phyloP scores from a whole-genome alignment of 1,284 basidiomycete species.

The Boletus mariae region DNA sequence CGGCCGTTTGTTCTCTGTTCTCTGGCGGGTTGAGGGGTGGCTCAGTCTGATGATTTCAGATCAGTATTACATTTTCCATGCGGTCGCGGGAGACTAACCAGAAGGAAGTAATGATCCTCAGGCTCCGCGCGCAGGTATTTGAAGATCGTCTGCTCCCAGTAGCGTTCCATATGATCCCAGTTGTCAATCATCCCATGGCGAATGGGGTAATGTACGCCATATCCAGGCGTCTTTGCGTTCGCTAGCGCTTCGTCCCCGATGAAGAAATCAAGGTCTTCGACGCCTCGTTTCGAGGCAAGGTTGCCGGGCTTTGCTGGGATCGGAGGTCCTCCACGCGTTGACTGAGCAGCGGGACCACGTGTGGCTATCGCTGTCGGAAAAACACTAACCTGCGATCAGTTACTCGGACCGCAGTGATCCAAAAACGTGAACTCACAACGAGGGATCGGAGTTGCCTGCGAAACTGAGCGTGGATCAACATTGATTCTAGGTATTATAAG shows the following conservation, averaged over 20 bases:
- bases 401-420: constrained; percentile 1
- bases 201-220: constrained; percentile 96
- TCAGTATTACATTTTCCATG: constrained; percentile 4
- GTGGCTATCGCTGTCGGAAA: constrained; percentile 97
- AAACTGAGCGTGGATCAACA: constrained; percentile 55
- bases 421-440: constrained; percentile 63
- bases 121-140: constrained; percentile 98
- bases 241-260: constrained; percentile 98
- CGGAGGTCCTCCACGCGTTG: constrained; percentile 63
- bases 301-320: constrained; percentile 86
- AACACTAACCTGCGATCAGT: constrained; percentile 49
- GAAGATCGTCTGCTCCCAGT: constrained; percentile 99
- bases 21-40: constrained; percentile 98
- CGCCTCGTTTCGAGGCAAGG: constrained; percentile 94
- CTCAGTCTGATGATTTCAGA: constrained; percentile 68
- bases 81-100: constrained; percentile 56
- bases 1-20: constrained; percentile 98
- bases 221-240: constrained; percentile 87
- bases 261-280: constrained; percentile 99
- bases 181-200: constrained; percentile 98
- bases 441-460: constrained; percentile 98
- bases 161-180: constrained; percentile 99
- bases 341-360: constrained; percentile 59
- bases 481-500: constrained; percentile 1
- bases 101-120: constrained; percentile 97